Conservation (phyloP, 768 basidiomycete genomes). For the Leccinum uliginosum region DNA sequence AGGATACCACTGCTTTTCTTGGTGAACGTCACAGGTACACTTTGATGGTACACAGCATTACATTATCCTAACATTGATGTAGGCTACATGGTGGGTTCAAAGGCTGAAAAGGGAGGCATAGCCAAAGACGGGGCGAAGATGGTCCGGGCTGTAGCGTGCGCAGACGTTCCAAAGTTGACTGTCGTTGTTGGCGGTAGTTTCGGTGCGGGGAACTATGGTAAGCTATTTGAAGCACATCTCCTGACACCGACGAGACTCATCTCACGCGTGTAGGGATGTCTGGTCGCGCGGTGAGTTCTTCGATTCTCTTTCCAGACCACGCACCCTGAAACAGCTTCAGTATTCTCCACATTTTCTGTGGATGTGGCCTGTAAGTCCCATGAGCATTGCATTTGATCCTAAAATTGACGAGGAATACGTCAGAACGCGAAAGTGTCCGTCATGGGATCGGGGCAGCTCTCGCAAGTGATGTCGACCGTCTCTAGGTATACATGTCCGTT, state of each 20-base stretch:
- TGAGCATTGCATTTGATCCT: constrained; percentile 1
- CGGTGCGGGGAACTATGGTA: constrained; percentile 93
- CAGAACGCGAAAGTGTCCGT: constrained; percentile 92
- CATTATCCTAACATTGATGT: constrained; percentile 14
- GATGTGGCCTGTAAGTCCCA: constrained; percentile 88
- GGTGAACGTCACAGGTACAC: constrained; percentile 84
- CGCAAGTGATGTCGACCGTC: constrained; percentile 88
- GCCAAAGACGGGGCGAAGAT: constrained; percentile 95
- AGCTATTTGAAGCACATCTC: constrained; percentile 4
- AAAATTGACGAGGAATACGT: constrained; percentile 2
- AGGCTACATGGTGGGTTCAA: constrained; percentile 96
- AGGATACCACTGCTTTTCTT: constrained; percentile 87
- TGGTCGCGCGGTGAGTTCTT: constrained; percentile 72
- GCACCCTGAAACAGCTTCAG: constrained; percentile 32
- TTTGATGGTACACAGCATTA: neutral
- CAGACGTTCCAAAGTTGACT: constrained; percentile 91
- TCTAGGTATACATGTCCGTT: constrained; percentile 60
- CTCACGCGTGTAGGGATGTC: constrained; percentile 66
- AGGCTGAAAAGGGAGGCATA: constrained; percentile 91
- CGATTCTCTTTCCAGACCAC: neutral
- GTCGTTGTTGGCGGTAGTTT: constrained; percentile 92
- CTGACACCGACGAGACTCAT: constrained; percentile 8
- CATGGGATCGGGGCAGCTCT: constrained; percentile 92
- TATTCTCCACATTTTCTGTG: constrained; percentile 94
- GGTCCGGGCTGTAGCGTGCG: constrained; percentile 92